Percentiles rank a stretch among this genome's conserved stretches.
Conservation (phyloP, 345 rosid genomes). For the Durio zibethinus region DNA sequence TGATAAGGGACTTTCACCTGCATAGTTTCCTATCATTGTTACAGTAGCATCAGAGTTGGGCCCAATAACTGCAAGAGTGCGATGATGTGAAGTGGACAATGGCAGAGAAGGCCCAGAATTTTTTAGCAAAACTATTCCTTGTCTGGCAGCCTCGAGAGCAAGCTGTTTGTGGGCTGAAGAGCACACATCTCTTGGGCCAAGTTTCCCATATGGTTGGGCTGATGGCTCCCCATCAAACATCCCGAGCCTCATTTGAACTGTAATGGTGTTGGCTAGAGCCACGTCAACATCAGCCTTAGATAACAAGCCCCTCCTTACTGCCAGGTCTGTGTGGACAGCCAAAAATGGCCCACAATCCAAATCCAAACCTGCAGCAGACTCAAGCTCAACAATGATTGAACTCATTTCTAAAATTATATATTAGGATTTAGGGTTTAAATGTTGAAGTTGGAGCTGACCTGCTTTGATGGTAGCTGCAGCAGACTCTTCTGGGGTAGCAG, state of each 20-base stretch:
- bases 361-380: constrained; percentile 51
- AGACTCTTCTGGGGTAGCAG: constrained; percentile 74
- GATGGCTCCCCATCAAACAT: constrained; percentile 90
- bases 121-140: constrained; percentile 79
- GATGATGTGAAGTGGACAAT: constrained; percentile 51
- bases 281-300: constrained; percentile 48
- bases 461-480: constrained; percentile 77
- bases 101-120: constrained; percentile 52
- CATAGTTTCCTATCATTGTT: constrained; percentile 98
- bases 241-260: constrained; percentile 93
- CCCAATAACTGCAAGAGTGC: constrained; percentile 74
- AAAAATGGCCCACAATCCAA: constrained; percentile 91
- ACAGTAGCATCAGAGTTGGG: constrained; percentile 86
- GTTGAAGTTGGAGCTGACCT: constrained; percentile 31
- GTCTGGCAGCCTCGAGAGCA: constrained; percentile 84
- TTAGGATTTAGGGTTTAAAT: not conserved
- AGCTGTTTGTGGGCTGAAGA: constrained; percentile 55
- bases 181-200: constrained; percentile 85
- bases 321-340: constrained; percentile 63
- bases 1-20: constrained; percentile 38
- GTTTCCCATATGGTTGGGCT: constrained; percentile 57
- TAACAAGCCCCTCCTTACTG: constrained; percentile 47
- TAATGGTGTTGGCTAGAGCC: constrained; percentile 73
- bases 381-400: not conserved
- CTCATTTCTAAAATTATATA: not conserved